phyloP scores from a whole-genome alignment of 805 yeast genomes.

The Yamadazyma akitaensis region DNA sequence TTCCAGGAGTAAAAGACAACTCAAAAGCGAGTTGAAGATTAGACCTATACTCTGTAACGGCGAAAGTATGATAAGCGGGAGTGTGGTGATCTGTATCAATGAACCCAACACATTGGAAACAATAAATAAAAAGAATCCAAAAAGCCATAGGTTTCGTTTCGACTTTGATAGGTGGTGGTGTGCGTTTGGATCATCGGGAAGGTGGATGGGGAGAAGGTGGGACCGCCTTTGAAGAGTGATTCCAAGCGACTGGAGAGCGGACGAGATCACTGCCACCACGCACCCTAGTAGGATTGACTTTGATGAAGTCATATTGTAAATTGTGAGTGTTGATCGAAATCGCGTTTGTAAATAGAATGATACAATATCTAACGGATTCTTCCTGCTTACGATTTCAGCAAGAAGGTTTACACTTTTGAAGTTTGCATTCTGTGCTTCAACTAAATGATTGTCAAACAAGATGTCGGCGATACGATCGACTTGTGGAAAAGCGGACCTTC shows the following conservation, averaged over 20 bases:
- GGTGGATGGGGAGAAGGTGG: slow-evolving; percentile 43
- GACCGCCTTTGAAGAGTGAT: slow-evolving; percentile 79
- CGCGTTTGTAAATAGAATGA: neutral
- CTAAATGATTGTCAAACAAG: neutral
- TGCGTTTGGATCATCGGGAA: slow-evolving; percentile 15
- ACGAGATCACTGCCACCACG: slow-evolving; percentile 66
- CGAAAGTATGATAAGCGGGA: slow-evolving; percentile 75
- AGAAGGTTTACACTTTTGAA: too few species aligned
- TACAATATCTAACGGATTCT: neutral
- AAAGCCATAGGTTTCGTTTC: slow-evolving; percentile 64
- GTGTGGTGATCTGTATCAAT: slow-evolving; percentile 74
- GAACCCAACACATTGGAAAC: slow-evolving; percentile 77
- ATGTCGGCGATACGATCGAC: neutral
- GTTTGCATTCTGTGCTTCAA: too few species aligned
- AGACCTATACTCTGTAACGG: slow-evolving; percentile 85
- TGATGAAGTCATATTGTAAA: slow-evolving; percentile 1
- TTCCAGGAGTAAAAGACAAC: slow-evolving; percentile 70
- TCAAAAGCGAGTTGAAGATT: slow-evolving; percentile 73
- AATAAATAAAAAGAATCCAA: slow-evolving; percentile 70
- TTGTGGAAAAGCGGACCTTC: neutral
- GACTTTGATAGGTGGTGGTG: slow-evolving; percentile 27
- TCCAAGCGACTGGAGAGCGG: slow-evolving; percentile 79
- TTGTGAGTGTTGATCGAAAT: neutral
- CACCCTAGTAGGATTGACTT: slow-evolving; percentile 53
- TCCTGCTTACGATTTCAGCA: neutral